Conservation (phyloP, 2,329 filamentous ascomycete genomes). For the Dactylonectria estremocensis region DNA sequence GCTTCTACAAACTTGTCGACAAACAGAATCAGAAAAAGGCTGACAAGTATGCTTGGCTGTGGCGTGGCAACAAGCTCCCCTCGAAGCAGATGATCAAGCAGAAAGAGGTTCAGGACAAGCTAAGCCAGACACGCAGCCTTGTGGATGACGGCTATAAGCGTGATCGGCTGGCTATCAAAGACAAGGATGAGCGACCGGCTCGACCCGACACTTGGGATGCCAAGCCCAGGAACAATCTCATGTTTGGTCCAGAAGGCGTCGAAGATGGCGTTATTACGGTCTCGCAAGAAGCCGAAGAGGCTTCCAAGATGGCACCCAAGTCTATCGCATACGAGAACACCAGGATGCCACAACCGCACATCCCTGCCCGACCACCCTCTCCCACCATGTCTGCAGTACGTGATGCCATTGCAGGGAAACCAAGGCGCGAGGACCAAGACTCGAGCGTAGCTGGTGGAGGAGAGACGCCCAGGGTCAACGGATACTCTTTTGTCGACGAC, state of each 20-base stretch:
- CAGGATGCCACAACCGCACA: constrained; percentile 72
- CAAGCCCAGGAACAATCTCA: constrained; percentile 84
- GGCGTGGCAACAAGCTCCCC: constrained; percentile 87
- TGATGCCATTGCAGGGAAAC: constrained; percentile 85
- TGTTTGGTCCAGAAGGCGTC: constrained; percentile 83
- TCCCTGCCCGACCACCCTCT: constrained; percentile 72
- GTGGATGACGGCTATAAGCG: constrained; percentile 71
- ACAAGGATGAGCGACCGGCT: constrained; percentile 80
- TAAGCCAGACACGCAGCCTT: constrained; percentile 63
- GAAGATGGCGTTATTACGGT: constrained; percentile 74
- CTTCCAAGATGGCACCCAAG: constrained; percentile 83
- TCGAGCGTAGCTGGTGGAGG: constrained; percentile 64
- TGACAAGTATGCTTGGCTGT: constrained; percentile 91
- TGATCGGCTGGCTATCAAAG: constrained; percentile 74
- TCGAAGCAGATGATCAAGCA: constrained; percentile 84
- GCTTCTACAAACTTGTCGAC: constrained; percentile 93
- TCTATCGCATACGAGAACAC: constrained; percentile 88
- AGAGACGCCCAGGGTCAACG: constrained; percentile 92
- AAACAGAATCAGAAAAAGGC: constrained; percentile 88
- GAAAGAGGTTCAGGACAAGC: constrained; percentile 71
- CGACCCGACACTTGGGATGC: constrained; percentile 83
- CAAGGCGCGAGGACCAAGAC: constrained; percentile 74
- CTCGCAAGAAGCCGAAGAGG: constrained; percentile 77
- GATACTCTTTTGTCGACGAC: constrained; percentile 95
- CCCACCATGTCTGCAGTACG: constrained; percentile 88